Evolutionary conservation across 2,329 filamentous ascomycete species (phyloP).

Genomic region (Cladophialophora chaetospira): DNA sequence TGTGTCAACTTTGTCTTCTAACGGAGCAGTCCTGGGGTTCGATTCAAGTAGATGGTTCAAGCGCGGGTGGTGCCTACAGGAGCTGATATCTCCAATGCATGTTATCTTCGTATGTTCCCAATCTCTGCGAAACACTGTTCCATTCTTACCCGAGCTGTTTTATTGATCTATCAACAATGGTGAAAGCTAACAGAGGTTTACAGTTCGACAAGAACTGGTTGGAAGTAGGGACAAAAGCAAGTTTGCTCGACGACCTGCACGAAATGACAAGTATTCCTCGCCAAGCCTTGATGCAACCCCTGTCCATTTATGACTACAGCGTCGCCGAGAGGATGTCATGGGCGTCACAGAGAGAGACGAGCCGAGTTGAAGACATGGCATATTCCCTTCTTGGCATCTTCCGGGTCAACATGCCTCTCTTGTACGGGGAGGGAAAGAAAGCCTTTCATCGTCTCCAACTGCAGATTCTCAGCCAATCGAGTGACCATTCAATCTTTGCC

Average conservation of each 20-base stretch:
- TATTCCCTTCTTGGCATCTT: constrained; percentile 52
- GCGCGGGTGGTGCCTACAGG: neutral
- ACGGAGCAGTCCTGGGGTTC: neutral
- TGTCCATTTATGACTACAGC: neutral
- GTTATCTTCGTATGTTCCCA: no score
- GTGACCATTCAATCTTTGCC: constrained; percentile 29
- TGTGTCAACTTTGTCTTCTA: neutral
- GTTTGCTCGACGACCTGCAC: neutral
- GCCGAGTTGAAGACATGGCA: constrained; percentile 45
- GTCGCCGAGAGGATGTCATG: constrained; percentile 38
- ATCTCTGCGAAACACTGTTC: no score
- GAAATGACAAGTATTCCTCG: neutral
- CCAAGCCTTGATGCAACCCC: neutral
- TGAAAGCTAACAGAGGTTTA: no score
- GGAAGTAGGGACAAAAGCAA: neutral
- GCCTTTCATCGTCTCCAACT: constrained; percentile 33
- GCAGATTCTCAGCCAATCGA: constrained; percentile 24
- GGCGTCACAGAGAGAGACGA: constrained; percentile 41
- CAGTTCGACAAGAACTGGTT: neutral
- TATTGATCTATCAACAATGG: no score
- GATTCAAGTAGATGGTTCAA: neutral
- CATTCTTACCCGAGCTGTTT: no score
- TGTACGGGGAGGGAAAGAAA: constrained; percentile 44
- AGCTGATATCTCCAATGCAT: neutral
- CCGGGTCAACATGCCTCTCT: constrained; percentile 46